Percentiles rank a stretch among this genome's conserved stretches.
These are phyloP conservation scores for Zymoseptoria passerinii DNA, from an alignment of 2,329 filamentous ascomycete species.

Conservation along the genomic window DNA sequence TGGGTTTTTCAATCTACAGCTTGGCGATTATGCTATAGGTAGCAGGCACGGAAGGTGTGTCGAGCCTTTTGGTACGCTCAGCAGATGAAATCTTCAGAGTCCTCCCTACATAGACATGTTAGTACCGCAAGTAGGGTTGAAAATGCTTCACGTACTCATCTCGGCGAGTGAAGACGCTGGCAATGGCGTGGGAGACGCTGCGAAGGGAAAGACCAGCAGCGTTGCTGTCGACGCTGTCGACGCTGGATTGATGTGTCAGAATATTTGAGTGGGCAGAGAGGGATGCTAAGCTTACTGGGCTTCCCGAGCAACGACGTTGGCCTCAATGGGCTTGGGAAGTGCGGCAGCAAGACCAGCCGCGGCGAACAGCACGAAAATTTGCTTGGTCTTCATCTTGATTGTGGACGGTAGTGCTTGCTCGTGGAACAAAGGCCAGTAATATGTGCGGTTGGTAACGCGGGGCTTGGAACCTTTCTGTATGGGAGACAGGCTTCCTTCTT, in stretches of 20 bases:
- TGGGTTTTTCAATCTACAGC: too few species aligned
- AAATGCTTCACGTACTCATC: neutral
- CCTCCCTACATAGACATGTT: neutral
- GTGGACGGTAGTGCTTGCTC: neutral
- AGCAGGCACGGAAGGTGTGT: too few species aligned
- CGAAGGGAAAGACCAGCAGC: neutral
- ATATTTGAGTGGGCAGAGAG: neutral
- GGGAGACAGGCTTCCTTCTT: neutral
- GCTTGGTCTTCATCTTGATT: neutral
- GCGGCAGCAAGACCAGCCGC: neutral
- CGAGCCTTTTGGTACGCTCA: neutral
- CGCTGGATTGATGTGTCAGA: neutral
- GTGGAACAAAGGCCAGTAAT: neutral
- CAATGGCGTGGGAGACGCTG: neutral
- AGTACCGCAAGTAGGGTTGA: neutral
- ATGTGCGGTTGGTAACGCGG: neutral
- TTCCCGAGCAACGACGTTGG: neutral
- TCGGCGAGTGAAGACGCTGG: neutral
- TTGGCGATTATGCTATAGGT: too few species aligned
- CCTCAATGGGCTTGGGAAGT: neutral
- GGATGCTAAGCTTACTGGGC: neutral
- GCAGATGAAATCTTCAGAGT: neutral
- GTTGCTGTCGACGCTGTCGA: neutral
- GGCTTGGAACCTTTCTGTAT: neutral
- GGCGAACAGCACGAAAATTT: neutral